Evolutionary conservation across 2,329 filamentous ascomycete genomes (phyloP), one percentile per base, ranked within the genome.

Genomic region (Aspergillus unguis): DNA sequence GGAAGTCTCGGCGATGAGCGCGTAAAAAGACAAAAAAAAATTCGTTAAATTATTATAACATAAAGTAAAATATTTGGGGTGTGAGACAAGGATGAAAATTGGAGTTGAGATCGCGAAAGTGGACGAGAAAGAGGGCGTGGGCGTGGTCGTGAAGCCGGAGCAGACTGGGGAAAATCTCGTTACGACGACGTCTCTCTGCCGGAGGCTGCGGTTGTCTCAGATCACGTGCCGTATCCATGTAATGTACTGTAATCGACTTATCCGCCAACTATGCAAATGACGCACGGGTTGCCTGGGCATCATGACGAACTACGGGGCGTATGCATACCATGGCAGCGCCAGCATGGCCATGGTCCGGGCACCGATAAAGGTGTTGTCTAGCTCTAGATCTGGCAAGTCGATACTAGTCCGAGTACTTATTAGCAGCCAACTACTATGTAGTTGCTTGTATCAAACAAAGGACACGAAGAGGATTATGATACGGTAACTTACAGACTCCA

Each of bases 211-310:
- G 11, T 23, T 17, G 36, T n/a, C 36, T 17, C 17, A 6, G n/a
- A 36, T 42, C 31, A 36, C 11, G 37, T 38, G 29, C 17, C 17
- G 46, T 53, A 48, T 42, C 46, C 23, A 41, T 45, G 17, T 17
- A 17, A 49, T 46, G 46, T 53, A 46, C 32, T 45, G 51, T 53
- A 53, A 50, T 6, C n/a, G 37, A 29, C 44, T 53, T 45, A 45
- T 46, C 11, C 17, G 26, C 10, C 5, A 29, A 45, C 41, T 49
- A 50, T 53, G 51, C 45, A 41, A 25, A 49, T 53, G 45, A 53
- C 46, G 45, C 44, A 53, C 46, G 37, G 32, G 50, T 52, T 52
- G 46, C 51, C 41, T 35, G 28, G 45, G 45, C 46, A 48, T 41
- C 31, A 42, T 29, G 17, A 11, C 29, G 28, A 44, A 44, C 41